Conservation (phyloP, 75 land plant species). For the Pinus taeda region DNA sequence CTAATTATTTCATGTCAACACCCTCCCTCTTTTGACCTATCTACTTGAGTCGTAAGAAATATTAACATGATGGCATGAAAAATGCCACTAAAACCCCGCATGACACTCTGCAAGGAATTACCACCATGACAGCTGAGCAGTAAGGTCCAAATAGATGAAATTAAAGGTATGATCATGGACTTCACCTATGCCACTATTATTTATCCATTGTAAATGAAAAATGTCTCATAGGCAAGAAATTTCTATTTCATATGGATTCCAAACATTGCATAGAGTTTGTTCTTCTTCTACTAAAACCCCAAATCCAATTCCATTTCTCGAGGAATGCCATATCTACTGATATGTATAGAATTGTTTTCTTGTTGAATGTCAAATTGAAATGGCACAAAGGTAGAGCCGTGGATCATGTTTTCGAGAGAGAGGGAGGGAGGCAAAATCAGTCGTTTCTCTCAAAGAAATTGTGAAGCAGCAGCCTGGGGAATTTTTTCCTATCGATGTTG, state of each 20-base stretch:
- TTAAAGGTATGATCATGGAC: neutral
- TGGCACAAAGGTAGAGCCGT: conserved; percentile 53
- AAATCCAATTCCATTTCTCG: neutral
- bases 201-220: neutral
- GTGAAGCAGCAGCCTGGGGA: conserved; percentile 39
- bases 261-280: conserved; percentile 14
- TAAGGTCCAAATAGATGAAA: neutral
- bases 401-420: conserved; percentile 66
- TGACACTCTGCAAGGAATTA: neutral
- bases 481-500: conserved; percentile 29
- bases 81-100: neutral
- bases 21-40: neutral
- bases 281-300: neutral
- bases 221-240: neutral
- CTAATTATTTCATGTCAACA: too few relatives aligned
- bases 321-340: too few relatives aligned
- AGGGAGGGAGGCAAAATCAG: conserved; percentile 41
- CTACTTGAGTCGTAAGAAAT: neutral
- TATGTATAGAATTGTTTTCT: neutral
- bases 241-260: neutral
- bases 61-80: neutral
- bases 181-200: too few relatives aligned
- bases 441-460: conserved; percentile 44
- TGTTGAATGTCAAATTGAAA: conserved; percentile 25
- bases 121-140: neutral